These are phyloP conservation scores for Amanita thiersii DNA, from an alignment of 768 basidiomycete species.

Conservation along the genomic window DNA sequence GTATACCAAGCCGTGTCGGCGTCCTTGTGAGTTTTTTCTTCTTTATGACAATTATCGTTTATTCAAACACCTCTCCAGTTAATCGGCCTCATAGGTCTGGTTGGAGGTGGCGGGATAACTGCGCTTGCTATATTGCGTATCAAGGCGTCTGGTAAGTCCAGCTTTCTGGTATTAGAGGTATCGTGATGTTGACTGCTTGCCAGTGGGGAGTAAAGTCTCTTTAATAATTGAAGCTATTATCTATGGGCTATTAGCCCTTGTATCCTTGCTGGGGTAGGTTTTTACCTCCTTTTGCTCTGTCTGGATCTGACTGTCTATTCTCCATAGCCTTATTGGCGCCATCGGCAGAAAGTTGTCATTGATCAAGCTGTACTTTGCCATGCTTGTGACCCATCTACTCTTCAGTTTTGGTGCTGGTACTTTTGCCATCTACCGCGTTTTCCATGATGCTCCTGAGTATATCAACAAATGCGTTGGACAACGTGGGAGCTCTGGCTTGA, in stretches of 20 bases:
- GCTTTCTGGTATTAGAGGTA: background rate
- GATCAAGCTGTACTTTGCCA: constrained; percentile 33
- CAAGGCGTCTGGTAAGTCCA: constrained; percentile 20
- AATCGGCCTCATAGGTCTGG: constrained; percentile 34
- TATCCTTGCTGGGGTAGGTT: constrained; percentile 38
- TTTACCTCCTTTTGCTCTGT: background rate
- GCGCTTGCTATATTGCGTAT: constrained; percentile 29
- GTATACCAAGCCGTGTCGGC: constrained; percentile 40
- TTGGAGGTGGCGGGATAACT: constrained; percentile 32
- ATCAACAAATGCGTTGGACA: constrained; percentile 28
- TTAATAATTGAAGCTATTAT: constrained; percentile 33
- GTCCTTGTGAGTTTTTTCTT: constrained; percentile 28
- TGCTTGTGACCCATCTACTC: constrained; percentile 32
- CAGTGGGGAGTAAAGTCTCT: constrained; percentile 30
- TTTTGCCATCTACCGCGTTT: constrained; percentile 35
- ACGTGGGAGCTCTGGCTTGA: constrained; percentile 20
- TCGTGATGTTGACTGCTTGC: constrained; percentile 1
- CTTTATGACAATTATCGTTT: background rate
- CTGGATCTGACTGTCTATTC: background rate
- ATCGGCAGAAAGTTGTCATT: constrained; percentile 29
- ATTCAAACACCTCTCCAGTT: constrained; percentile 18
- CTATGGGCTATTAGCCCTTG: constrained; percentile 31
- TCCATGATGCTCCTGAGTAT: constrained; percentile 30
- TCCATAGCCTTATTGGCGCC: constrained; percentile 33
- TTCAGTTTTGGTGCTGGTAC: constrained; percentile 37